phyloP scores from a whole-genome alignment of 306 rosid genomes.

The Prosopis cineraria region DNA sequence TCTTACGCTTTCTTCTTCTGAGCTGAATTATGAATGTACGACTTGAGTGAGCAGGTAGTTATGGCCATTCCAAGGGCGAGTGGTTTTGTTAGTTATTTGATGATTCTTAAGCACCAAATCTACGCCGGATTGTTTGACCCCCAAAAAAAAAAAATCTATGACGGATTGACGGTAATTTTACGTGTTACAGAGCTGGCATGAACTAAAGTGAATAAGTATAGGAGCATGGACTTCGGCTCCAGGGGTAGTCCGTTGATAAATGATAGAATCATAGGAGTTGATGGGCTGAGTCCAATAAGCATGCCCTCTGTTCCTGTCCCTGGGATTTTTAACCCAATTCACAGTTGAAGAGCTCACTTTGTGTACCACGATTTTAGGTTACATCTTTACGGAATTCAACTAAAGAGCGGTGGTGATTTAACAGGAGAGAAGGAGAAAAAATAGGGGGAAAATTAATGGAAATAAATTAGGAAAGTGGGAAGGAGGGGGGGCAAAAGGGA shows the following conservation, averaged over 20 bases:
- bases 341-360: neutral
- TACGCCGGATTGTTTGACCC: too few species aligned
- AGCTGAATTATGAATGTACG: neutral
- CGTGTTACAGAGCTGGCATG: too few species aligned
- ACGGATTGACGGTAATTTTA: too few species aligned
- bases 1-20: neutral
- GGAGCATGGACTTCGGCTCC: neutral
- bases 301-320: neutral
- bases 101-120: too few species aligned
- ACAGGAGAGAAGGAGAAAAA: neutral
- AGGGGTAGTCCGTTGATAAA: neutral
- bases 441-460: too few species aligned
- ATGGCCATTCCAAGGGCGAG: neutral
- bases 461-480: conserved; percentile 32
- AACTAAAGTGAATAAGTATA: neutral
- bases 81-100: too few species aligned
- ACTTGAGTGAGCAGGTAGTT: neutral
- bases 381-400: neutral
- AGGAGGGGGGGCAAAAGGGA: conserved; percentile 19
- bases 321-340: neutral
- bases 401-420: neutral
- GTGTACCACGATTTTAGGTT: too few species aligned
- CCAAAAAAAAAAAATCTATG: too few species aligned
- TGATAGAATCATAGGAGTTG: too few species aligned
- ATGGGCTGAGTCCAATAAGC: neutral